Evolutionary conservation across 441 rosid species (phyloP), one percentile per base, ranked within the genome.

Genomic region (Eruca vesicaria): DNA sequence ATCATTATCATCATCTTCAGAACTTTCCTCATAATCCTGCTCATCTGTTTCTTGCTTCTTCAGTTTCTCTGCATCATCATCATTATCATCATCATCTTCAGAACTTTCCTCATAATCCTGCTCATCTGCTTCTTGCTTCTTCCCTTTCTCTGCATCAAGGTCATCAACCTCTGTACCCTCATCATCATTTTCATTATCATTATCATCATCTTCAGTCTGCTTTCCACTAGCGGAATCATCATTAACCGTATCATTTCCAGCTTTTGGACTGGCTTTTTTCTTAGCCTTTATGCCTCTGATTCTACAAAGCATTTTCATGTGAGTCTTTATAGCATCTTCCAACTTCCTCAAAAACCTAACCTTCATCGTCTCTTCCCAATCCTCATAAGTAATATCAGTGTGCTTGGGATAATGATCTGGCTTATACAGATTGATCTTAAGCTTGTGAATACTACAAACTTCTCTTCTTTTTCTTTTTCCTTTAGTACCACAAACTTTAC

Each of bases 271-370:
- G 10, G 84, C 80, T 33, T 81, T 88, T 43, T 83, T 45, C 48
- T 65, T 35, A 23, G 77, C 69, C 59, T 86, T 80, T 75, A 91
- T 89, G 75, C 99, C 98, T 28, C 85, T 90, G 21, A 93, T 96
- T 81, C 53, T 88, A 48, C 81, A 68, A 55, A 92, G 93, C 87
- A 96, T 78, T 43, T 60, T 62, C 66, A 93, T 62, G 78, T 93
- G 96, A 73, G 28, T 89, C 77, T 91, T 89, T 67, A 93, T 87
- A 57, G 97, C 91, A 78, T 96, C 99, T 86, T 96, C 99, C 83
- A 96, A 79, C 75, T 84, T 93, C 84, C 98, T 89, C 73, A 88
- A 73, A 85, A 82, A 96, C 33, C 29, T 71, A 72, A 77, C 81
- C 59, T 75, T 79, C 64, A 96, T 81, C 29, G 86, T 83, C 73